Conservation (phyloP, 345 rosid genomes). For the Eucalyptus marginata region DNA sequence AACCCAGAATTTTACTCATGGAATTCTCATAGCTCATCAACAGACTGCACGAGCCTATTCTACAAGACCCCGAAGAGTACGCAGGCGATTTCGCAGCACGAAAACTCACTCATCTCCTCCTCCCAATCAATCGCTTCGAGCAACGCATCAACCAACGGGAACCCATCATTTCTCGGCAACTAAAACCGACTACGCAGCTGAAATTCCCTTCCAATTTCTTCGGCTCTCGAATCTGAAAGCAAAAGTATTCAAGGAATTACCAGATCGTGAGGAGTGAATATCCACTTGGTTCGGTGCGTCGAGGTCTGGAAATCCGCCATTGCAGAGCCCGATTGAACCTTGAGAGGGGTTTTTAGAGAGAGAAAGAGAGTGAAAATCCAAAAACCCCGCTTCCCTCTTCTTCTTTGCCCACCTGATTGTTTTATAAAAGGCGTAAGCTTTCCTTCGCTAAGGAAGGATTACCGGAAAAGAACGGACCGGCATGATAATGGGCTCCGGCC, state of each 20-base stretch:
- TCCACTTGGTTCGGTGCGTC: constrained; percentile 86
- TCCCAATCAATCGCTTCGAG: not conserved
- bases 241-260: constrained; percentile 1
- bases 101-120: not conserved
- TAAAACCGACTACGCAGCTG: not conserved
- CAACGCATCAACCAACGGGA: not conserved
- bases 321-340: not conserved
- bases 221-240: not conserved
- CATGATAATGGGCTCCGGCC: not conserved
- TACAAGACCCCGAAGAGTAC: not conserved
- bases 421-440: no score
- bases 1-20: not conserved
- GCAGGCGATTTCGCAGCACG: not conserved
- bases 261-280: constrained; percentile 68
- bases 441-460: no score
- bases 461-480: no score
- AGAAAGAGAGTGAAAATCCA: not conserved
- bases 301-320: constrained; percentile 96
- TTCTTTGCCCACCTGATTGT: not conserved
- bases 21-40: not conserved
- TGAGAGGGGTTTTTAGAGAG: not conserved
- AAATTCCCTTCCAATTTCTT: not conserved
- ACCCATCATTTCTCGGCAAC: not conserved
- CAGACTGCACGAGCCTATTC: not conserved
- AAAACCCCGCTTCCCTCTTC: not conserved